A percentile compares a stretch with the other conserved stretches of the same genome.
phyloP scores from a whole-genome alignment of 1,284 basidiomycete genomes.

The Rhizoctonia solani region DNA sequence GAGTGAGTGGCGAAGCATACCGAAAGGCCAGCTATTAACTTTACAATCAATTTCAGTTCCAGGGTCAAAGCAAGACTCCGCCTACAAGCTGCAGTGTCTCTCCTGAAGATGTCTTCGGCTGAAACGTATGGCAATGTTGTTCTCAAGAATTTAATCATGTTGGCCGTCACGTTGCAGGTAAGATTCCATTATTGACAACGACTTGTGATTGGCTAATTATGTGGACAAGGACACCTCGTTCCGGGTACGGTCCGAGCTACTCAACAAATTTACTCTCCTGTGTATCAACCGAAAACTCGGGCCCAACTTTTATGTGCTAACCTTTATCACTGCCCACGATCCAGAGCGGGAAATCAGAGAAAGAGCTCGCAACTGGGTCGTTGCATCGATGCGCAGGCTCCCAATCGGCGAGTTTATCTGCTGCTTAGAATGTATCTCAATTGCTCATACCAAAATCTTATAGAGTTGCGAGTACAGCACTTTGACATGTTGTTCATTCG shows the following conservation, averaged over 20 bases:
- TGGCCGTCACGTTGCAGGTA: slow-evolving; percentile 82
- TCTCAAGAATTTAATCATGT: slow-evolving; percentile 62
- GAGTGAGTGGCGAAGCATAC: slow-evolving; percentile 55
- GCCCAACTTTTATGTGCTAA: slow-evolving; percentile 77
- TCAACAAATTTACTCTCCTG: slow-evolving; percentile 73
- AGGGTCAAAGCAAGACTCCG: slow-evolving; percentile 71
- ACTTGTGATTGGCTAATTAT: background rate
- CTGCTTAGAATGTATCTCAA: background rate
- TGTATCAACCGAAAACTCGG: slow-evolving; percentile 66
- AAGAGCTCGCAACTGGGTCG: slow-evolving; percentile 60
- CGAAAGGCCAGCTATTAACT: background rate
- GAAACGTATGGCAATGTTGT: slow-evolving; percentile 65
- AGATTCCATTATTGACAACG: slow-evolving; percentile 35
- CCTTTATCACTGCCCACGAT: slow-evolving; percentile 89
- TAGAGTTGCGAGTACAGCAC: slow-evolving; percentile 64
- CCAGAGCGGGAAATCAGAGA: slow-evolving; percentile 80
- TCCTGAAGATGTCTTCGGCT: slow-evolving; percentile 79
- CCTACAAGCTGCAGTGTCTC: slow-evolving; percentile 76
- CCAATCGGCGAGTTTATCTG: slow-evolving; percentile 51
- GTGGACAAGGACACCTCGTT: slow-evolving; percentile 77
- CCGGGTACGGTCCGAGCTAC: slow-evolving; percentile 78
- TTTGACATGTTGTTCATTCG: slow-evolving; percentile 86
- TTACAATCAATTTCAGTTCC: slow-evolving; percentile 49
- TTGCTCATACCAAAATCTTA: slow-evolving; percentile 35
- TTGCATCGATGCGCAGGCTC: slow-evolving; percentile 53